phyloP scores from a whole-genome alignment of 495 filamentous ascomycete species.

The Penicillium steckii region DNA sequence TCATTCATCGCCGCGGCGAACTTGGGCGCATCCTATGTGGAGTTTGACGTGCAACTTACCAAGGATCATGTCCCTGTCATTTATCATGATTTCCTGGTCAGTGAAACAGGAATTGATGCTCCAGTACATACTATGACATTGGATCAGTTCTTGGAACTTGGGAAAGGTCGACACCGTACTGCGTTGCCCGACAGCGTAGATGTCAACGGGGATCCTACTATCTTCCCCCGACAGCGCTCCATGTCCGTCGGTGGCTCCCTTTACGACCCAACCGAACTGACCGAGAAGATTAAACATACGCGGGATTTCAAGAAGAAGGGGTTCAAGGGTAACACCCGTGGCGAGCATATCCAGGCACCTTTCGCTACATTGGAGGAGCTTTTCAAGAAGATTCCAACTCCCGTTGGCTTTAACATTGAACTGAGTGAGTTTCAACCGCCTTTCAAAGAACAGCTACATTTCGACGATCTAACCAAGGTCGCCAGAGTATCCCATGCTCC shows the following conservation, averaged over 20 bases:
- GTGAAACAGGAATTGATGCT: conserved; percentile 96
- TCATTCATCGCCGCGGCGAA: conserved; percentile 97
- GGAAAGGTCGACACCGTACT: conserved; percentile 39
- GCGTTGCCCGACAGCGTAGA: conserved; percentile 14
- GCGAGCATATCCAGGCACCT: conserved; percentile 88
- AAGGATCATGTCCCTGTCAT: conserved; percentile 99
- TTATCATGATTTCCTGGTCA: conserved; percentile 98
- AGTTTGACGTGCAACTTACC: conserved; percentile 95
- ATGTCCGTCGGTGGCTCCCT: conserved; percentile 58
- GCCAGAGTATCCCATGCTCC: conserved; percentile 90
- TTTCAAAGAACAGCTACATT: conserved; percentile 24
- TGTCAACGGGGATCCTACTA: conserved; percentile 14
- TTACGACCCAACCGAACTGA: conserved; percentile 58
- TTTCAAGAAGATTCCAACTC: conserved; percentile 77
- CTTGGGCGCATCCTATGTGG: conserved; percentile 86
- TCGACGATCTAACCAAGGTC: conserved; percentile 30
- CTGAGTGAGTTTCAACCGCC: conserved; percentile 59
- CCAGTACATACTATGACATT: conserved; percentile 93
- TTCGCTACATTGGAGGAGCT: conserved; percentile 95
- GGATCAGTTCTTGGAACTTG: conserved; percentile 88
- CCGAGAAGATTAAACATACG: conserved; percentile 95
- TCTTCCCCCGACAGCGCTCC: conserved; percentile 44
- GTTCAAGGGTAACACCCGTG: conserved; percentile 93
- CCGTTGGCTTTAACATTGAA: conserved; percentile 95
- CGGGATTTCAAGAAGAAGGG: conserved; percentile 90